phyloP scores from a whole-genome alignment of 1,139 yeast species.

The Hansenula sp. region DNA sequence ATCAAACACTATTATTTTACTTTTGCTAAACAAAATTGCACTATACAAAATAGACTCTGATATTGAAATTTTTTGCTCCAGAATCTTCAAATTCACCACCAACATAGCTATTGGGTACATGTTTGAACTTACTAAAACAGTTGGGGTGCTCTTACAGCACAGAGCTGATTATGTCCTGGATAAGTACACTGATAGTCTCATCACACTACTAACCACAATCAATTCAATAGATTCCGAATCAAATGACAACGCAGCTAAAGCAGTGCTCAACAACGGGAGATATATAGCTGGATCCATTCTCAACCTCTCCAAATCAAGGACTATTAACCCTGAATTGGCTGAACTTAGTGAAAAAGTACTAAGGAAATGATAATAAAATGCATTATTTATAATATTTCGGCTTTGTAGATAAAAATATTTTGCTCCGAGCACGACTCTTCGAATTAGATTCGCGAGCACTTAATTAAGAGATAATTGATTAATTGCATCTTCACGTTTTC shows the following conservation, averaged over 20 bases:
- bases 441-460: too few relatives aligned
- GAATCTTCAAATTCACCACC: slow-evolving; percentile 10
- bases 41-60: slow-evolving; percentile 11
- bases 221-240: slow-evolving; percentile 1
- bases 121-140: slow-evolving; percentile 22
- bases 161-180: slow-evolving; percentile 9
- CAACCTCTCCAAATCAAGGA: not conserved
- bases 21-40: slow-evolving; percentile 16
- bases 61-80: slow-evolving; percentile 5
- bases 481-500: too few relatives aligned
- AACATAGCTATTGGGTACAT: slow-evolving; percentile 12
- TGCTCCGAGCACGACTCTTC: too few relatives aligned
- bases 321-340: not conserved
- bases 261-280: slow-evolving; percentile 17
- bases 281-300: slow-evolving; percentile 15
- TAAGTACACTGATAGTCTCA: slow-evolving; percentile 6
- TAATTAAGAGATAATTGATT: too few relatives aligned
- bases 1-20: slow-evolving; percentile 7
- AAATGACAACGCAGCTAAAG: slow-evolving; percentile 11
- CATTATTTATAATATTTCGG: too few relatives aligned
- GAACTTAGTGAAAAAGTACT: not conserved
- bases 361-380: not conserved
- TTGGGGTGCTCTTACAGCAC: slow-evolving; percentile 18
- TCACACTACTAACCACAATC: slow-evolving; percentile 9
- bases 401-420: too few relatives aligned